Percentiles rank a stretch among this genome's conserved stretches.
Evolutionary conservation across 1,284 basidiomycete species (phyloP).

Genomic region (Ganoderma lingzhi): DNA sequence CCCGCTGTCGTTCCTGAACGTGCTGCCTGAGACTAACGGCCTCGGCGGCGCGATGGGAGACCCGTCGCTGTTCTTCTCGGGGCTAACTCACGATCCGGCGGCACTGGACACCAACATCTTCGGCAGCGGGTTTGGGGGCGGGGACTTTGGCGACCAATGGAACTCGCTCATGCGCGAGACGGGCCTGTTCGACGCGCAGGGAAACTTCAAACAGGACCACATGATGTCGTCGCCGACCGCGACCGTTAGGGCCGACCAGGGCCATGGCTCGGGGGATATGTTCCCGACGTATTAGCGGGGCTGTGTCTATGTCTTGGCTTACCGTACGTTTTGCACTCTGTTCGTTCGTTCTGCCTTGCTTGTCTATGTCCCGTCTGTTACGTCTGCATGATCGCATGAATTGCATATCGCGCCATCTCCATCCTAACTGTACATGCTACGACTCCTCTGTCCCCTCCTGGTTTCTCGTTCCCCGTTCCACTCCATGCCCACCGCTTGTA

Average conservation of each 20-base stretch:
- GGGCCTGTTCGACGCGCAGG: slow-evolving; percentile 37
- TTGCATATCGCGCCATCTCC: too few relatives aligned
- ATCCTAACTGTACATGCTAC: too few relatives aligned
- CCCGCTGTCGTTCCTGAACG: slow-evolving; percentile 26
- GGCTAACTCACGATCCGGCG: slow-evolving; percentile 7
- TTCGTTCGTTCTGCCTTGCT: neutral
- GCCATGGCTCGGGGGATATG: slow-evolving; percentile 9
- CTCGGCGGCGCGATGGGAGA: slow-evolving; percentile 11
- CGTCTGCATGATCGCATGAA: too few relatives aligned
- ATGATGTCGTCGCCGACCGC: slow-evolving; percentile 2
- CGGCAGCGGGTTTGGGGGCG: slow-evolving; percentile 21
- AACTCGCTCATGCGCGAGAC: slow-evolving; percentile 43
- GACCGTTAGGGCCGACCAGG: neutral
- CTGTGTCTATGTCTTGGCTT: neutral
- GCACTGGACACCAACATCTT: slow-evolving; percentile 20
- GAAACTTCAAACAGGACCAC: slow-evolving; percentile 14
- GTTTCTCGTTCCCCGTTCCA: neutral
- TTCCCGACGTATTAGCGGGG: slow-evolving; percentile 5
- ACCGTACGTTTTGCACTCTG: neutral
- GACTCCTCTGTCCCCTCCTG: neutral
- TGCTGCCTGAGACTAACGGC: slow-evolving; percentile 16
- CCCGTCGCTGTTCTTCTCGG: neutral
- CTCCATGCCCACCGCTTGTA: neutral
- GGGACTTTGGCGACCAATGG: slow-evolving; percentile 41
- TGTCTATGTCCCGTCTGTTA: too few relatives aligned